Evolutionary conservation across 345 rosid species (phyloP).

Genomic region (Conringia planisiliqua): DNA sequence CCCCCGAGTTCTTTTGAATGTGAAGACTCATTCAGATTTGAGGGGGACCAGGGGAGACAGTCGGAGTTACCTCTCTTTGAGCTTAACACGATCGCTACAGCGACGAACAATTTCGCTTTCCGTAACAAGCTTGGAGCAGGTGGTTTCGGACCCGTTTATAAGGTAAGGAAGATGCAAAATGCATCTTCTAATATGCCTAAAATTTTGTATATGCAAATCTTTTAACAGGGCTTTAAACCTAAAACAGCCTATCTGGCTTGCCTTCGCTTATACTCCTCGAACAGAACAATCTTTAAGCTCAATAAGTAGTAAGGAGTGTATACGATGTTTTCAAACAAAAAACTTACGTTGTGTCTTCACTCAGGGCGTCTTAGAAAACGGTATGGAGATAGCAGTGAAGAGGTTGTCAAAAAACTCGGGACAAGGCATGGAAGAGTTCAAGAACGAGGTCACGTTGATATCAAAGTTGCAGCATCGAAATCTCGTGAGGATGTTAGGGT

Average conservation of each 20-base stretch:
- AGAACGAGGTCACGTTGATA: conserved; percentile 41
- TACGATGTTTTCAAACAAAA: no score
- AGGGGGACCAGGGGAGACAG: conserved; percentile 31
- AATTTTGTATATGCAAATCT: background rate
- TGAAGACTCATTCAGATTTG: conserved; percentile 28
- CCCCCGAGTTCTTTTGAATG: conserved; percentile 18
- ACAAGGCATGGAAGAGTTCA: conserved; percentile 52
- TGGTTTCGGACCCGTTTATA: conserved; percentile 72
- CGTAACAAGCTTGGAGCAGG: conserved; percentile 67
- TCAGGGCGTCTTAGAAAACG: conserved; percentile 42
- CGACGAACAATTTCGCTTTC: conserved; percentile 49
- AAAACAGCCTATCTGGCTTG: no score
- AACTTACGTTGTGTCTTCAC: no score
- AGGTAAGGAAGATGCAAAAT: conserved; percentile 38
- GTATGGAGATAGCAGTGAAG: conserved; percentile 52
- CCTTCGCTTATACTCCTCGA: background rate
- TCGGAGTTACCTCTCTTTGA: conserved; percentile 51
- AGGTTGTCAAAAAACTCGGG: conserved; percentile 48
- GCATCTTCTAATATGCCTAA: no score
- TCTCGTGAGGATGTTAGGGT: conserved; percentile 67
- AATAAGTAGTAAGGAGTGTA: background rate
- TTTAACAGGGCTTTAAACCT: no score
- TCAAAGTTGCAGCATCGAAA: conserved; percentile 69
- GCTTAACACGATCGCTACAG: conserved; percentile 42
- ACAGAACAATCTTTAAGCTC: background rate